Conservation (phyloP, 768 basidiomycete species). For the Calocybe cyanea region DNA sequence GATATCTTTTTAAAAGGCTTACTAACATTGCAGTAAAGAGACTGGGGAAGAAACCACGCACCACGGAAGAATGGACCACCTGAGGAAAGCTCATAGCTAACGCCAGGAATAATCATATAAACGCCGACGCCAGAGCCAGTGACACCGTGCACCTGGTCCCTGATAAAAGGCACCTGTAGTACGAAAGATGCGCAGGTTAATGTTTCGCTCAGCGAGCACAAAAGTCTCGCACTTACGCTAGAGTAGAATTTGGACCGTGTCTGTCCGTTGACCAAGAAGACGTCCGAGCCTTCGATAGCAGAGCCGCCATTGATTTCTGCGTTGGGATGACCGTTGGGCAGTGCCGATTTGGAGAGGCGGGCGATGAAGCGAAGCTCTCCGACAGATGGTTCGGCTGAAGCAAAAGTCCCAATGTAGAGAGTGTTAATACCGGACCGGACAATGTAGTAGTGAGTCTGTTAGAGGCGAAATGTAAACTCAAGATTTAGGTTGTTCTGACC, state of each 20-base stretch:
- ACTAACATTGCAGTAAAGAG: background rate
- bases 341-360: conserved; percentile 35
- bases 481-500: background rate
- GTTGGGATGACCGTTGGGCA: conserved; percentile 34
- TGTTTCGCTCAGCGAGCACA: background rate
- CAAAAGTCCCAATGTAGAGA: conserved; percentile 42
- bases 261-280: conserved; percentile 39
- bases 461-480: background rate
- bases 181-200: background rate
- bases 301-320: conserved; percentile 39
- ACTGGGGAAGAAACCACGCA: conserved; percentile 9
- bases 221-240: conserved; percentile 26
- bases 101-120: conserved; percentile 42
- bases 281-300: conserved; percentile 46
- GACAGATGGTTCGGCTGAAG: conserved; percentile 41
- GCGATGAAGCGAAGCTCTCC: conserved; percentile 48
- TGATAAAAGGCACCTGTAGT: conserved; percentile 43
- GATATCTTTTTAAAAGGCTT: conserved; percentile 29
- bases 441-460: conserved; percentile 44
- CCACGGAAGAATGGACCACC: conserved; percentile 50
- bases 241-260: conserved; percentile 49
- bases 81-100: conserved; percentile 42
- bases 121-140: conserved; percentile 42
- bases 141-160: conserved; percentile 48
- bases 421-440: conserved; percentile 40